Base-by-base conservation (phyloP, 2,329 filamentous ascomycete species). In the Microsporum audouinii region DNA sequence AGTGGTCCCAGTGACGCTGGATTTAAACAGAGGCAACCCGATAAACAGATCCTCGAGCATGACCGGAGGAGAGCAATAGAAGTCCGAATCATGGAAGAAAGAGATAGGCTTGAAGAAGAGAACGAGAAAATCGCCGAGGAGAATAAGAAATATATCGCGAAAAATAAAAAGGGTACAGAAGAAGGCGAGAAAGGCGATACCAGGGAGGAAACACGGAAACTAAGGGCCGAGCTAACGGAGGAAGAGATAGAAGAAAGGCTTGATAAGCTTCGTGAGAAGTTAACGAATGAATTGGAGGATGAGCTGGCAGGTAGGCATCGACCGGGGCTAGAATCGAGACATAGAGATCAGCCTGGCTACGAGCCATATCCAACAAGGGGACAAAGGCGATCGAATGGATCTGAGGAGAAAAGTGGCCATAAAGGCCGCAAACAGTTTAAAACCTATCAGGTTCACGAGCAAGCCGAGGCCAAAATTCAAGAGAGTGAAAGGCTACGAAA, bases 401-500 rank as follows among this genome's bases (percentile, higher is more conserved):
- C 69, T 59, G 59, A 65, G 38, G 70, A 68, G 29, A 55, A 55
- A 27, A 60, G 49, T 17, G 62, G 49, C 51, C 64, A 65, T 3
- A 67, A 64, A 63, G 69, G 71, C 63, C 65, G 71, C 71, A 76
- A 62, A 70, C 81, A 83, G 7, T 81, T 97, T 65, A 99, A 97
- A 77, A 81, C 86, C 66, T 91, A 97, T 75, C 90, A 97, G 76
- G 91, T 97, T 23, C 94, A 99, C 77, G 94, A 97, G 76, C 81
- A 96, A 72, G 94, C 94, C 17, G 88, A 94, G 69, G 94, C 92
- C 63, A 99, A 99, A 82, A 92, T 95, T 67, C 88, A 89, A 72
- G 94, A 99, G 80, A 96, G 88, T 74, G 91, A 97, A 76, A 83
- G 88, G 68, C 78, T 99, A 72, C 80, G 92, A 65, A 88, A 81